A percentile compares a stretch with the other conserved stretches of the same genome.
Evolutionary conservation across 1,139 yeast genomes (phyloP).

Genomic region (Geotrichum bryndzae): DNA sequence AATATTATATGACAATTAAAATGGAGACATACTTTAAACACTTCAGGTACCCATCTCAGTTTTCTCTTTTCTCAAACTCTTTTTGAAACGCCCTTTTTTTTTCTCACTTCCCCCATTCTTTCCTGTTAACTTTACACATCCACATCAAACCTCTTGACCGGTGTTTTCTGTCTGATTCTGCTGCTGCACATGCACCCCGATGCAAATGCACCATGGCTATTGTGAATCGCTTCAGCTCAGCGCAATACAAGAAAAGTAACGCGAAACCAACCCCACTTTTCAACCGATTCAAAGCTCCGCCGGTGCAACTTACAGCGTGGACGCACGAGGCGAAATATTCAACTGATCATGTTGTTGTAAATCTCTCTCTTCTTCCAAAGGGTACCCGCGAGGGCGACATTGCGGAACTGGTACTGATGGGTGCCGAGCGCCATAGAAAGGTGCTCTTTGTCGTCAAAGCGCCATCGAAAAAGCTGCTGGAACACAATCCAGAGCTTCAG

Average conservation of each 20-base stretch:
- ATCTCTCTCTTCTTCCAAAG: slow-evolving; percentile 49
- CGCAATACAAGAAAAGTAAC: background rate
- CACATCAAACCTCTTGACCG: background rate
- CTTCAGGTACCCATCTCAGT: background rate
- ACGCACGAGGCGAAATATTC: slow-evolving; percentile 67
- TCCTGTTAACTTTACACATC: background rate
- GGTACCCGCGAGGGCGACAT: slow-evolving; percentile 63
- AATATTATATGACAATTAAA: background rate
- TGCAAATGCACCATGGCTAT: background rate
- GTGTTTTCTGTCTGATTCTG: background rate
- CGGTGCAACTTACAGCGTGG: slow-evolving; percentile 48
- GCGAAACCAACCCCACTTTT: background rate
- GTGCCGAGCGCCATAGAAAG: slow-evolving; percentile 33
- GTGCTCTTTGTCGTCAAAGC: slow-evolving; percentile 44
- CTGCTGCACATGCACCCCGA: background rate
- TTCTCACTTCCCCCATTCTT: background rate
- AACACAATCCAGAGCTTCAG: slow-evolving; percentile 31
- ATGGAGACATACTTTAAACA: background rate
- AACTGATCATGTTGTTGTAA: slow-evolving; percentile 55
- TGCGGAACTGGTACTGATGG: slow-evolving; percentile 53
- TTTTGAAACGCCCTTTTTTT: background rate
- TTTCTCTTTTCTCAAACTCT: background rate
- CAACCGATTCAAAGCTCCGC: background rate
- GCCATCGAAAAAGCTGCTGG: slow-evolving; percentile 33
- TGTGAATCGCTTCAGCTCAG: background rate